Base-by-base conservation (phyloP, 495 filamentous ascomycete genomes). In the Bombardia bombarda region DNA sequence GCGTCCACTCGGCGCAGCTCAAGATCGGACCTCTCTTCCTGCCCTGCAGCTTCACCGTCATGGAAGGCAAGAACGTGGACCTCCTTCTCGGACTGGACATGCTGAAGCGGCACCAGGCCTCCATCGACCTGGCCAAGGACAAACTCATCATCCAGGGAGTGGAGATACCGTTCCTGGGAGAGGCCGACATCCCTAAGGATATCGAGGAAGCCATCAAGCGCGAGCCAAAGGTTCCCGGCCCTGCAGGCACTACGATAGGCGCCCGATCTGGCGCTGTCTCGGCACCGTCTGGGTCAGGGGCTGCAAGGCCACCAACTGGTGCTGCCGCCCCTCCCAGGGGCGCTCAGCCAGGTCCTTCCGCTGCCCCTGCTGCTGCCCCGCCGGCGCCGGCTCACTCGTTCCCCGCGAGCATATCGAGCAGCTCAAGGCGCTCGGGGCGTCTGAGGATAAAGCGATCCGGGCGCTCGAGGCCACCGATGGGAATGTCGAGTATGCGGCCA, bases 51-150 rank as follows among this genome's bases (percentile, higher is more conserved):
- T 99, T 99, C 64, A 97, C 93, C n/a, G 92, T 99, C 50, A 96
- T 99, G 92, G 92, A 99, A 65, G 92, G 92, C 26, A 99, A 97
- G 63, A 80, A 86, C 45, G 92, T 97, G n/a, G 92, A 97, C 53
- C 70, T 99, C 9, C 75, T 99, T 7, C 73, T 99, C 9, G 92
- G 92, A 5, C 68, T 99, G 34, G 92, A 99, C 59, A 99, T 99
- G 85, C 68, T 97, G 38, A 94, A 88, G 62, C 77, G 93, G 23
- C 86, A 95, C 60, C 90, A 94, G 63, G 92, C 90, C 3, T 85
- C 75, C 45, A 87, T 99, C 49, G 93, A 99, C 56, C 77, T 99
- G 7, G 70, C 74, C 46, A 81, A 79, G 55, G 82, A 84, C 46
- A 81, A 78, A 23, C 75, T 99, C 14, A 68, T 90, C 23, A 93